Evolutionary conservation across 768 basidiomycete genomes (phyloP), one percentile per base, ranked within the genome.

Genomic region (Filobasidium floriforme): DNA sequence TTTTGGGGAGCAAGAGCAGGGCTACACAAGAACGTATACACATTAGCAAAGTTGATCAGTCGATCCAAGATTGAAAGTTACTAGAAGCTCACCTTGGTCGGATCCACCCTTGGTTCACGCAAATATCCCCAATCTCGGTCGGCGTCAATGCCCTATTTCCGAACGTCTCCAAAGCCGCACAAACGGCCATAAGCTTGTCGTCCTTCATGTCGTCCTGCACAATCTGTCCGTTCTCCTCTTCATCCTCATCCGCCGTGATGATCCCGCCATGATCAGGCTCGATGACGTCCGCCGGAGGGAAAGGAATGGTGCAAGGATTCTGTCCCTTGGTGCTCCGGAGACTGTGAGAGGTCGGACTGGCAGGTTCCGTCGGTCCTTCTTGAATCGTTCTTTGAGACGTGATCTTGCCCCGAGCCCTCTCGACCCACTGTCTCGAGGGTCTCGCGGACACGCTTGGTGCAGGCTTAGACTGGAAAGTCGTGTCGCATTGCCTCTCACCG

Each of bases 101-200:
- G 19, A 63, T 63, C 62, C 62, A 63, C 12, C 51, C 51, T 12
- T 54, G 46, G 7, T 37, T 28, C 11, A 55, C 51, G 37, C 62
- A 63, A 26, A 41, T 32, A 5, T 63, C 62, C 7, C 49, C 62
- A 49, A 63, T 63, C 40, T 63, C 62, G 12, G 44, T 24, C 29
- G 29, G 19, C 29, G 51, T 46, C 62, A 63, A 22, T 2, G 62
- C 62, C 22, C 52, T n/a, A 63, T 63, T 63, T 5, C 62, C 62
- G 11, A 24, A 22, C 15, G 51, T 26, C 15, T 63, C 62, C 49
- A 63, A 29, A 2, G 62, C 62, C 22, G 62, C 62, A 63, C 41
- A 63, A 1, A 49, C 46, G 14, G 62, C 62, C 62, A 63, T 52
- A 26, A 63, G 37, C 51, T 49, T 63, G n/a, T 63, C 62, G 22